Evolutionary conservation across 257 asterid species (phyloP).

Genomic region (Jaltomata sinuosa): DNA sequence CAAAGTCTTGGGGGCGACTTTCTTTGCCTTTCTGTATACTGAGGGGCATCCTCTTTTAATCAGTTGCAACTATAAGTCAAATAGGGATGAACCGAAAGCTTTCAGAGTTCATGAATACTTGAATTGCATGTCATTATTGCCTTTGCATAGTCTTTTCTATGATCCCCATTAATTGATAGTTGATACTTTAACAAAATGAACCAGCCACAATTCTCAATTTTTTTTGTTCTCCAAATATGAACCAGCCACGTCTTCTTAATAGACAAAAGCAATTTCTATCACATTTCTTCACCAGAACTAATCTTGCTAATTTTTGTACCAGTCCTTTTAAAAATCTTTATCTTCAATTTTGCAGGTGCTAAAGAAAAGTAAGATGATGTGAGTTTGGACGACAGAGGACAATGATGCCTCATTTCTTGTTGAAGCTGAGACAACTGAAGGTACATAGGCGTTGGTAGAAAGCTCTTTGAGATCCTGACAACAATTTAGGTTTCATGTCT

Average conservation of each 20-base stretch:
- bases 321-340: neutral
- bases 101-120: neutral
- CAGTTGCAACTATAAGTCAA: neutral
- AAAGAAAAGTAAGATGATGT: neutral
- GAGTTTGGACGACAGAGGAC: neutral
- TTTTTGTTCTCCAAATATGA: neutral
- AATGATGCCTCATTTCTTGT: neutral
- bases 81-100: neutral
- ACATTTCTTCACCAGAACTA: neutral
- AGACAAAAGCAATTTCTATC: neutral
- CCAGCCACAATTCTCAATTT: neutral
- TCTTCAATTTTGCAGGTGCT: slow-evolving; percentile 3
- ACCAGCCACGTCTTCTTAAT: neutral
- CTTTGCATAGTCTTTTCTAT: neutral
- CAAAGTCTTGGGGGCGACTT: neutral
- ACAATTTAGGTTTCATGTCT: neutral
- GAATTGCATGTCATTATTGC: neutral
- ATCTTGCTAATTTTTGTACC: neutral
- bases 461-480: neutral
- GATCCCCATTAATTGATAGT: neutral
- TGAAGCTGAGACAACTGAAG: slow-evolving; percentile 2
- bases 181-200: neutral
- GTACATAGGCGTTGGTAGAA: neutral
- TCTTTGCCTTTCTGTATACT: neutral
- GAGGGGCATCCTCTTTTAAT: neutral